phyloP scores from a whole-genome alignment of 768 basidiomycete genomes.

The Kwoniella bestiolae region DNA sequence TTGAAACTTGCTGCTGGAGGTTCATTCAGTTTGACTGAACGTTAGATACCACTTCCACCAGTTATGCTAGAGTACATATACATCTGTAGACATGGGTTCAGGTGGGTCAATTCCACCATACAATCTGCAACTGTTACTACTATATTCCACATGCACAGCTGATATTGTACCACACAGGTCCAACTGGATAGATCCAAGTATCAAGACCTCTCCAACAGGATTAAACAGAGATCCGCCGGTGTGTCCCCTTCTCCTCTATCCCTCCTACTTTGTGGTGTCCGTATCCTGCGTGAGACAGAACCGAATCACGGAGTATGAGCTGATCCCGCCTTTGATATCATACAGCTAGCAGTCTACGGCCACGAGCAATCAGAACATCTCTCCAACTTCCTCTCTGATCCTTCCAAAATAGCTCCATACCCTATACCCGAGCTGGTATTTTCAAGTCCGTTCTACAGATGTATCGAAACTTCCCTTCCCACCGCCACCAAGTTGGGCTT shows the following conservation, averaged over 20 bases:
- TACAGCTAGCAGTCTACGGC: slow-evolving; percentile 51
- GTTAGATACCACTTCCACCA: too few species aligned
- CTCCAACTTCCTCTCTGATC: slow-evolving; percentile 44
- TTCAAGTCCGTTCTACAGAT: slow-evolving; percentile 55
- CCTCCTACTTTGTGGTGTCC: background rate
- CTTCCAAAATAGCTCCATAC: slow-evolving; percentile 27
- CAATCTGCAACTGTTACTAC: background rate
- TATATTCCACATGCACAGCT: background rate
- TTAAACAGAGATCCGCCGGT: slow-evolving; percentile 57
- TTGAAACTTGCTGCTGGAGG: too few species aligned
- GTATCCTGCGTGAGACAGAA: too few species aligned
- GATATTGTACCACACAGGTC: slow-evolving; percentile 22
- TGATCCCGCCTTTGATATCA: background rate
- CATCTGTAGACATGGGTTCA: slow-evolving; percentile 54
- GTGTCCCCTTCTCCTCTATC: slow-evolving; percentile 12
- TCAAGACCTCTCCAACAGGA: slow-evolving; percentile 48
- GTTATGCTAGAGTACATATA: slow-evolving; percentile 55
- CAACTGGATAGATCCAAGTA: slow-evolving; percentile 55
- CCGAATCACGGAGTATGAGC: too few species aligned
- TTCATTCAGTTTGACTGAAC: too few species aligned
- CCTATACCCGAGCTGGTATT: slow-evolving; percentile 55
- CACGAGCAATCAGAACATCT: slow-evolving; percentile 42
- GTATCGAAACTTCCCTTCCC: slow-evolving; percentile 54
- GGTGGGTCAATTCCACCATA: slow-evolving; percentile 23
- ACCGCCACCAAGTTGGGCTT: slow-evolving; percentile 32